phyloP scores from a whole-genome alignment of 2,329 filamentous ascomycete species.

The Fusarium incarnatum region DNA sequence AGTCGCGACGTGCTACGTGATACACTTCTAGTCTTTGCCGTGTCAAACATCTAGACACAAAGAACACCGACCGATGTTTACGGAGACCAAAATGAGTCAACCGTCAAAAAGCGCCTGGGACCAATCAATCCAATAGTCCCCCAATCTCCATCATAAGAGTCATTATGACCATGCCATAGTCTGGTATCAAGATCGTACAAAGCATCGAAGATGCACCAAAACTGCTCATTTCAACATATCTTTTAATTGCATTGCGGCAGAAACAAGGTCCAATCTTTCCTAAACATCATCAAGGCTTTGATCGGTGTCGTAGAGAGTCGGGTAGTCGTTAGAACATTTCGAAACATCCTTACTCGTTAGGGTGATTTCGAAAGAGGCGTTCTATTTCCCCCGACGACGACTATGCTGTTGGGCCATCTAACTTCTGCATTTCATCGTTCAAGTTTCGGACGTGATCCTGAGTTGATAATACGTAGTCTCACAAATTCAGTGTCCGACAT shows the following conservation, averaged over 20 bases:
- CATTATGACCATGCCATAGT: slow-evolving; percentile 43
- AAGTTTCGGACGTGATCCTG: slow-evolving; percentile 51
- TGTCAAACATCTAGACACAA: slow-evolving; percentile 8
- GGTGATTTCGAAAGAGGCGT: slow-evolving; percentile 60
- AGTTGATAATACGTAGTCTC: slow-evolving; percentile 50
- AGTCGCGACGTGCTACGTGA: neutral
- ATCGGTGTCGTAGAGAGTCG: neutral
- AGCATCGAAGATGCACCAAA: slow-evolving; percentile 37
- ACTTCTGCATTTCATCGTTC: slow-evolving; percentile 58
- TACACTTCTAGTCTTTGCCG: neutral
- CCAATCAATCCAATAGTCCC: slow-evolving; percentile 30
- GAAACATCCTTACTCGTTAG: neutral
- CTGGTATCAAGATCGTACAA: slow-evolving; percentile 49
- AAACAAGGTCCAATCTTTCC: slow-evolving; percentile 6
- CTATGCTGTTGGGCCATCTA: slow-evolving; percentile 68
- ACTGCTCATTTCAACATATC: neutral
- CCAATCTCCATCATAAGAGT: slow-evolving; percentile 41
- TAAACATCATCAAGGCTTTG: slow-evolving; percentile 6
- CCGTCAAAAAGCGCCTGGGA: slow-evolving; percentile 39
- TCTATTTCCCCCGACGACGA: slow-evolving; percentile 65
- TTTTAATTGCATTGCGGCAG: slow-evolving; percentile 6
- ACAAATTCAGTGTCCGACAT: slow-evolving; percentile 57
- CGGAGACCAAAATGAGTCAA: slow-evolving; percentile 28
- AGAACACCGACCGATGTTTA: slow-evolving; percentile 31
- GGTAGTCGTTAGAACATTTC: neutral